Conservation (phyloP, 768 basidiomycete genomes). For the Hygrocybe punicea region DNA sequence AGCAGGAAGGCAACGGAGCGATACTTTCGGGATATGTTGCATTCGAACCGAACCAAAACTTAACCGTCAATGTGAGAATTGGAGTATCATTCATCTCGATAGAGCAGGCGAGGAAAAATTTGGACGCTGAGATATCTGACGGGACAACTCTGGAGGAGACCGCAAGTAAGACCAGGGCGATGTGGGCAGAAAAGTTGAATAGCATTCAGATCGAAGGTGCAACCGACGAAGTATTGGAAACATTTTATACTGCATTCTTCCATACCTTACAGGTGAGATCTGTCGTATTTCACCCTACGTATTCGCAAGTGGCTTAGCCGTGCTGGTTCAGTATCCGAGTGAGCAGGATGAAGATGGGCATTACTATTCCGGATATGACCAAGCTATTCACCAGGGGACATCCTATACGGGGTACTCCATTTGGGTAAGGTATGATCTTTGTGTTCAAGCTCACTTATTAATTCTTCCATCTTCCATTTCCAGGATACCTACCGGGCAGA, state of each 20-base stretch:
- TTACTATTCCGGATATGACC: constrained; percentile 75
- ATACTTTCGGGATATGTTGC: constrained; percentile 43
- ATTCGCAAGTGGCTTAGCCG: background rate
- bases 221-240: constrained; percentile 35
- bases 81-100: constrained; percentile 61
- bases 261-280: constrained; percentile 26
- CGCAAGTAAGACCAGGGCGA: constrained; percentile 37
- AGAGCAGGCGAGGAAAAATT: constrained; percentile 49
- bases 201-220: constrained; percentile 41
- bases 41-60: constrained; percentile 27
- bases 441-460: background rate
- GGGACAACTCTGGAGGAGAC: constrained; percentile 43
- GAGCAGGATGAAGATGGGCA: constrained; percentile 53
- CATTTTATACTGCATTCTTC: constrained; percentile 44
- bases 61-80: constrained; percentile 47
- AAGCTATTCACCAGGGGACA: constrained; percentile 55
- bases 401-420: constrained; percentile 81
- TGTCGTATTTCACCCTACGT: background rate
- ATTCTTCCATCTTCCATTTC: background rate
- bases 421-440: constrained; percentile 49
- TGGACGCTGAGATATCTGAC: constrained; percentile 47
- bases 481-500: constrained; percentile 77
- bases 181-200: constrained; percentile 50
- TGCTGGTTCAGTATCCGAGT: constrained; percentile 51
- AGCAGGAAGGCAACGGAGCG: constrained; percentile 29